These are phyloP conservation scores for Rhodocollybia butyracea DNA, from an alignment of 768 basidiomycete species.

Conservation along the genomic window DNA sequence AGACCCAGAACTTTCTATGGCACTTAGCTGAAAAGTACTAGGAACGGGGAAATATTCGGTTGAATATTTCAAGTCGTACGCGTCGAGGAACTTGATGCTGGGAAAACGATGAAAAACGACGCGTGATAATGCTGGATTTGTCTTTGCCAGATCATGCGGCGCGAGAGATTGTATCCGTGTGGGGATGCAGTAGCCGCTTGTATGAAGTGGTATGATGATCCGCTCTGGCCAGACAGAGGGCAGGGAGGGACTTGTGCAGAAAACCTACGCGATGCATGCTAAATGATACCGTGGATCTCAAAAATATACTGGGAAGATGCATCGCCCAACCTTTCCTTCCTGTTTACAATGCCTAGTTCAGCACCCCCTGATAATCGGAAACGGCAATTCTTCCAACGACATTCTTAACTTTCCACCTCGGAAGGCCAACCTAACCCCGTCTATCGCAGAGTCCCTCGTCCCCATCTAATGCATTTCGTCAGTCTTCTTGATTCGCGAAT, in stretches of 20 bases:
- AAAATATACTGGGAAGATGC: conserved; percentile 31
- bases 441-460: conserved; percentile 43
- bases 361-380: conserved; percentile 46
- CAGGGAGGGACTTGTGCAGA: conserved; percentile 30
- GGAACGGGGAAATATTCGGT: conserved; percentile 30
- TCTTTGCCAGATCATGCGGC: conserved; percentile 15
- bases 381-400: conserved; percentile 53
- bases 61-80: conserved; percentile 37
- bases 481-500: conserved; percentile 42
- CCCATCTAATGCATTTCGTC: conserved; percentile 34
- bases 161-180: conserved; percentile 16
- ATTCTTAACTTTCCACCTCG: conserved; percentile 47
- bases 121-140: conserved; percentile 36
- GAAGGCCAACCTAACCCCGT: conserved; percentile 36
- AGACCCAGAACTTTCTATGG: conserved; percentile 35
- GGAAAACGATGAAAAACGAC: conserved; percentile 39
- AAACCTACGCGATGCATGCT: conserved; percentile 39
- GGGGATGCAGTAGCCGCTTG: conserved; percentile 48
- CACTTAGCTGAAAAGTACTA: conserved; percentile 31
- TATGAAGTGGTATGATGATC: conserved; percentile 43
- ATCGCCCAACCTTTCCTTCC: neutral
- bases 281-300: conserved; percentile 38
- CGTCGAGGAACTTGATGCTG: conserved; percentile 31
- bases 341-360: conserved; percentile 12
- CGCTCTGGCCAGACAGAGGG: conserved; percentile 44